Conservation (phyloP, 106 monocot species). For the Xerophyta viscosa region DNA sequence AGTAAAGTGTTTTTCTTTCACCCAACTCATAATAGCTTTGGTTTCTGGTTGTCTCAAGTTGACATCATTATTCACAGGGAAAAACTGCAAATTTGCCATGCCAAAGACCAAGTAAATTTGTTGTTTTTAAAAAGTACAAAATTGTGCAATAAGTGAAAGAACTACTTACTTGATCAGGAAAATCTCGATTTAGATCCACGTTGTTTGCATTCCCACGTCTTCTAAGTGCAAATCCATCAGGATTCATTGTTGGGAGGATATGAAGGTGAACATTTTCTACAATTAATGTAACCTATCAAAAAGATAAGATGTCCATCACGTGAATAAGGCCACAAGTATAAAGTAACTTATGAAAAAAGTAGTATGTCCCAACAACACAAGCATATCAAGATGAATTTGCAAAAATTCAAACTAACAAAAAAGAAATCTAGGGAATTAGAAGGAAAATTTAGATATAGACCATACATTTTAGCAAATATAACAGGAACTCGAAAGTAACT, state of each 20-base stretch:
- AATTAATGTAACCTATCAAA: slow-evolving; percentile 67
- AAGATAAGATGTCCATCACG: no score
- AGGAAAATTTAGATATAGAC: no score
- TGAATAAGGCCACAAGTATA: no score
- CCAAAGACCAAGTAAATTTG: slow-evolving; percentile 2
- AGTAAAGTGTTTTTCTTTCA: slow-evolving; percentile 54
- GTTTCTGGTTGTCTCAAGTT: slow-evolving; percentile 83
- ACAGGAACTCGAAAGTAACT: no score
- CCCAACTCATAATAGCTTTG: slow-evolving; percentile 86
- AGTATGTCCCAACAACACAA: no score
- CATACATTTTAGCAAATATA: no score
- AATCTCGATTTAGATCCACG: slow-evolving; percentile 93
- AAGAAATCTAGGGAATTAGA: no score
- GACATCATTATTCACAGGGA: slow-evolving; percentile 49
- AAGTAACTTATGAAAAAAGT: no score
- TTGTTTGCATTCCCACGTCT: slow-evolving; percentile 94
- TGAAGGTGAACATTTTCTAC: slow-evolving; percentile 83
- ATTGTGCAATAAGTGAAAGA: no score
- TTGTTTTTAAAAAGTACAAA: neutral
- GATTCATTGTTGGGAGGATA: slow-evolving; percentile 99
- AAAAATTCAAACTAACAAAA: no score
- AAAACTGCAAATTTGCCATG: slow-evolving; percentile 49
- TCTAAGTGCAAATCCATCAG: slow-evolving; percentile 93
- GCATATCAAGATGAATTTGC: no score
- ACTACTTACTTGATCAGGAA: slow-evolving; percentile 85